Conservation (phyloP, 495 filamentous ascomycete species). For the Trichoderma virens region DNA sequence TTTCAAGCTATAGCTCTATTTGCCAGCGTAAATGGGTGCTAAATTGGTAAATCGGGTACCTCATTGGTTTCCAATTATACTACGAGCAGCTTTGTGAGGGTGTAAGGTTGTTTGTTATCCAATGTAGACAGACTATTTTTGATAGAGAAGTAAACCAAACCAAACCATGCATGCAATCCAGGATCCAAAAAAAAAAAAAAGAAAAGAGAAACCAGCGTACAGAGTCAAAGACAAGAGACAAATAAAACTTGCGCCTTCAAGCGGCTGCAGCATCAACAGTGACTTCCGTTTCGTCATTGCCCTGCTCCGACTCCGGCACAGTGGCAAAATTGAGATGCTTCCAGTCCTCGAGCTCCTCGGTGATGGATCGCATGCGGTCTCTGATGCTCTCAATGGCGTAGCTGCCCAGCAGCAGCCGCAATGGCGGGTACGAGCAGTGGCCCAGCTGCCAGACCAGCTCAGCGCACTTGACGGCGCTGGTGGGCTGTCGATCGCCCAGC, state of each 20-base stretch:
- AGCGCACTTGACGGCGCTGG: conserved; percentile 87
- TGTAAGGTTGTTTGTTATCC: no score
- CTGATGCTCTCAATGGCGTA: conserved; percentile 94
- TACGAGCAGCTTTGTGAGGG: no score
- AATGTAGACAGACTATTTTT: no score
- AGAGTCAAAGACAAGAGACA: no score
- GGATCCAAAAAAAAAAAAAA: no score
- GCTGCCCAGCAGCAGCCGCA: conserved; percentile 76
- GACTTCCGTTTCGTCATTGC: not conserved
- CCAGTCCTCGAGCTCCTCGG: conserved; percentile 93
- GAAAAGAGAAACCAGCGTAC: no score
- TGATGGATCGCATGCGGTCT: conserved; percentile 79
- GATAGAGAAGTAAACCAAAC: no score
- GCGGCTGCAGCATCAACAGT: not conserved
- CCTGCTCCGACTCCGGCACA: not conserved
- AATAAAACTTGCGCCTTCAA: not conserved
- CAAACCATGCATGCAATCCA: no score
- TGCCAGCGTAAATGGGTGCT: not conserved
- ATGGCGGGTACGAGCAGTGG: conserved; percentile 83
- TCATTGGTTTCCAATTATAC: no score
- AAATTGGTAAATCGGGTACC: no score
- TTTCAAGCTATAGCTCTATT: conserved; percentile 2
- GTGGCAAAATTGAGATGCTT: conserved; percentile 58
- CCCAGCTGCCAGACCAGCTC: conserved; percentile 94
- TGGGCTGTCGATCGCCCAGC: conserved; percentile 85